Conservation (phyloP, 1,284 basidiomycete species). For the Boletus sp. region DNA sequence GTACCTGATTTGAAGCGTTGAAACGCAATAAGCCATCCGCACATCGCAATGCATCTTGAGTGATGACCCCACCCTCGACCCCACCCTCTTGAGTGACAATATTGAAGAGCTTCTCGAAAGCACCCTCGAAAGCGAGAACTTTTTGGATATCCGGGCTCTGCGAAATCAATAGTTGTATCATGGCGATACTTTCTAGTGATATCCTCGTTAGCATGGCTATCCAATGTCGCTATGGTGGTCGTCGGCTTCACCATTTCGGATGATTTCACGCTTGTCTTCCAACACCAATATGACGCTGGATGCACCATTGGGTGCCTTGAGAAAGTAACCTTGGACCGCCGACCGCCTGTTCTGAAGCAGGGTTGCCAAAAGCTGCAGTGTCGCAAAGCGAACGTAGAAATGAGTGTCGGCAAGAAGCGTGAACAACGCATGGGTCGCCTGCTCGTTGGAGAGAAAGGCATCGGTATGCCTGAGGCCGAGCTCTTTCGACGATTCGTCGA, state of each 20-base stretch:
- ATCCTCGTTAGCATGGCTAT: constrained; percentile 18
- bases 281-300: constrained; percentile 67
- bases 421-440: constrained; percentile 75
- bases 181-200: constrained; percentile 69
- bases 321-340: constrained; percentile 83
- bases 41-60: constrained; percentile 82
- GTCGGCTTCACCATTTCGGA: constrained; percentile 65
- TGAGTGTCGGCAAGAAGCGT: constrained; percentile 67
- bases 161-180: constrained; percentile 78
- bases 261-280: constrained; percentile 80
- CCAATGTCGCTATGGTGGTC: neutral
- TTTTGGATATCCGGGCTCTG: constrained; percentile 96
- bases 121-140: constrained; percentile 94
- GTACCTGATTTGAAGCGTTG: constrained; percentile 93
- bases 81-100: constrained; percentile 88
- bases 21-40: constrained; percentile 85
- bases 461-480: constrained; percentile 74
- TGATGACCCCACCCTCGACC: constrained; percentile 85
- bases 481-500: constrained; percentile 54
- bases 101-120: constrained; percentile 93
- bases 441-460: constrained; percentile 63
- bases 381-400: constrained; percentile 87
- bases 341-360: constrained; percentile 78
- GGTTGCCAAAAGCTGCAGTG: constrained; percentile 80
- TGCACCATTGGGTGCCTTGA: constrained; percentile 77